These are phyloP conservation scores for Phytophthora palmivora DNA, from an alignment of 352 stramenopile genomes.

Conservation along the genomic window DNA sequence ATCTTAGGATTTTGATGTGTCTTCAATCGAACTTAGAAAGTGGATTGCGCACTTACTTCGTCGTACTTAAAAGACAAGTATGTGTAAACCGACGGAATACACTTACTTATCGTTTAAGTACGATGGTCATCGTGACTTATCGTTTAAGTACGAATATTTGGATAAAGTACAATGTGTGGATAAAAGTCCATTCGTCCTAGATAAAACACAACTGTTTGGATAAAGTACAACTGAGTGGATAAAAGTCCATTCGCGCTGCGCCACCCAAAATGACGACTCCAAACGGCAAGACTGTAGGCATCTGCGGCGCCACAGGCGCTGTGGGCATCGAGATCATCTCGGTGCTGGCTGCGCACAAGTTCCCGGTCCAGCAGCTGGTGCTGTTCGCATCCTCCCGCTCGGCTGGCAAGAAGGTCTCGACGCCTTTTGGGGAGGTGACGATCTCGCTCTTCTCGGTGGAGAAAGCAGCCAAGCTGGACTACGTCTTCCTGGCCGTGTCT, in stretches of 20 bases:
- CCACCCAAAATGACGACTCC: constrained; percentile 50
- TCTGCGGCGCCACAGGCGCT: constrained; percentile 91
- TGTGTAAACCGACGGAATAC: too few relatives aligned
- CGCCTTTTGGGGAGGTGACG: constrained; percentile 92
- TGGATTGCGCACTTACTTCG: too few relatives aligned
- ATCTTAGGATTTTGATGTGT: constrained; percentile 46
- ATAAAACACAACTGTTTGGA: too few relatives aligned
- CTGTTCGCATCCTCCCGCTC: constrained; percentile 96
- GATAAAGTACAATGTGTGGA: too few relatives aligned
- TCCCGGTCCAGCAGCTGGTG: constrained; percentile 92
- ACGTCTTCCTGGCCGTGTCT: constrained; percentile 97
- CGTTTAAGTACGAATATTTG: too few relatives aligned
- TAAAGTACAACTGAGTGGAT: too few relatives aligned
- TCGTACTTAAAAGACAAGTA: too few relatives aligned
- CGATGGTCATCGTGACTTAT: too few relatives aligned
- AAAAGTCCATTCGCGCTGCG: too few relatives aligned
- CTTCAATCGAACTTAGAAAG: constrained; percentile 20
- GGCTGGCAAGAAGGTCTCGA: constrained; percentile 91
- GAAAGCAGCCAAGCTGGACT: constrained; percentile 92
- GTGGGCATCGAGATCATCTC: constrained; percentile 98
- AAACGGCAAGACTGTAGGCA: constrained; percentile 75
- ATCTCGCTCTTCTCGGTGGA: constrained; percentile 97
- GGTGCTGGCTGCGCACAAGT: constrained; percentile 86
- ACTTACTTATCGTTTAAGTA: too few relatives aligned
- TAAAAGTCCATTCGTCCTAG: too few relatives aligned